A percentile compares a stretch with the other conserved stretches of the same genome.
Conservation (phyloP, 2,329 filamentous ascomycete species). For the Scleromitrula shiraiana region DNA sequence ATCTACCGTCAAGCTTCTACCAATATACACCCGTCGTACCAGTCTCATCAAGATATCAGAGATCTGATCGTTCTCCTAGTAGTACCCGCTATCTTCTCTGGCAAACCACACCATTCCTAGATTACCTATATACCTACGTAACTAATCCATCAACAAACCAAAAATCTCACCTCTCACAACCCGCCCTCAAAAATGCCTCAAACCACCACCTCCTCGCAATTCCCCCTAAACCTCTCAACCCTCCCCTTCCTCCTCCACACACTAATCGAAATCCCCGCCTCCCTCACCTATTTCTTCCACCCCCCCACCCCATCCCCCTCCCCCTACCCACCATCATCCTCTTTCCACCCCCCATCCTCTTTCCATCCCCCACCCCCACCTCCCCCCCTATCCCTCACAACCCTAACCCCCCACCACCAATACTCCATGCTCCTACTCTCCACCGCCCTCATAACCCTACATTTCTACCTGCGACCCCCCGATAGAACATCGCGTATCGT, state of each 20-base stretch:
- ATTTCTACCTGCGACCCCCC: slow-evolving; percentile 25
- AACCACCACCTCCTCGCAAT: not conserved
- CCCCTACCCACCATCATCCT: too few species aligned
- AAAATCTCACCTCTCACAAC: not conserved
- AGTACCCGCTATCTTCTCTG: too few species aligned
- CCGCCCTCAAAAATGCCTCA: not conserved
- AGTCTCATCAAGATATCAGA: too few species aligned
- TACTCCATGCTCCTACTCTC: slow-evolving; percentile 32
- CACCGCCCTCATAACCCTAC: slow-evolving; percentile 29
- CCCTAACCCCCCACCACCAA: slow-evolving; percentile 31
- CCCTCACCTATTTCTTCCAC: slow-evolving; percentile 31
- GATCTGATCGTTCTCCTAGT: too few species aligned
- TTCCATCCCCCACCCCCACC: slow-evolving; percentile 30
- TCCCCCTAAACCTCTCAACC: slow-evolving; percentile 1
- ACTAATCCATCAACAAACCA: not conserved
- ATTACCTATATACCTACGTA: too few species aligned
- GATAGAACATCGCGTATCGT: slow-evolving; percentile 27
- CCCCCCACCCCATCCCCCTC: slow-evolving; percentile 28
- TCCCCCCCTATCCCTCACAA: slow-evolving; percentile 25
- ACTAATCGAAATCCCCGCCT: slow-evolving; percentile 31
- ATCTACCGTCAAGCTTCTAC: too few species aligned
- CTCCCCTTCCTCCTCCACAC: slow-evolving; percentile 29
- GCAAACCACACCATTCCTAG: too few species aligned
- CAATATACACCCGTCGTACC: too few species aligned
- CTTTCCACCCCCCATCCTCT: slow-evolving; percentile 32